A percentile compares a stretch with the other conserved stretches of the same genome.
Conservation (phyloP, 208 protist species). For the Trypanosoma mega region DNA sequence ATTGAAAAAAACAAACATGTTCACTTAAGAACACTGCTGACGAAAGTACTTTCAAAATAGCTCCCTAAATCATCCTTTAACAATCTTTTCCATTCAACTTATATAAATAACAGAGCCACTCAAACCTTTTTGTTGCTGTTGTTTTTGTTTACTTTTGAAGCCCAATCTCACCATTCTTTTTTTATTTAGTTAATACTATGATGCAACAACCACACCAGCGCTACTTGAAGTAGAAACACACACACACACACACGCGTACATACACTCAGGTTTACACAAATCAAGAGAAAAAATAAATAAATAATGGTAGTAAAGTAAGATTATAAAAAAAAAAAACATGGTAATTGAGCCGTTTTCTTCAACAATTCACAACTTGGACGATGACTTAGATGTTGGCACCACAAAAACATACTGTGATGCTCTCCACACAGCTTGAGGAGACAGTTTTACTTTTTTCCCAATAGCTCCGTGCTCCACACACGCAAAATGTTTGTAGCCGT, state of each 20-base stretch:
- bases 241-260: no score
- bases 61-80: no score
- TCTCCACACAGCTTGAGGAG: constrained; percentile 14
- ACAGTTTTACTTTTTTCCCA: constrained; percentile 28
- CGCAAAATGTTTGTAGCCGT: constrained; percentile 81
- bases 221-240: no score
- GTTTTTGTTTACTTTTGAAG: no score
- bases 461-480: constrained; percentile 88
- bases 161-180: no score
- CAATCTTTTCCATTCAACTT: no score
- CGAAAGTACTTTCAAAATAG: no score
- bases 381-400: constrained; percentile 6
- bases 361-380: no score
- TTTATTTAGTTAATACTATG: no score
- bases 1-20: neutral
- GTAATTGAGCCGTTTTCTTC: neutral
- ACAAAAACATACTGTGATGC: constrained; percentile 13
- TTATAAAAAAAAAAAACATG: constrained; percentile 6
- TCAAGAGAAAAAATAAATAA: constrained; percentile 1
- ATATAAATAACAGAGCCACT: no score
- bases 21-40: constrained; percentile 1
- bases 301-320: constrained; percentile 9
- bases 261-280: neutral
- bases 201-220: no score
- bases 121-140: no score